Percentiles rank a stretch among this genome's conserved stretches.
phyloP scores from a whole-genome alignment of 2,329 filamentous ascomycete genomes.

The Pseudogymnoascus sp. region DNA sequence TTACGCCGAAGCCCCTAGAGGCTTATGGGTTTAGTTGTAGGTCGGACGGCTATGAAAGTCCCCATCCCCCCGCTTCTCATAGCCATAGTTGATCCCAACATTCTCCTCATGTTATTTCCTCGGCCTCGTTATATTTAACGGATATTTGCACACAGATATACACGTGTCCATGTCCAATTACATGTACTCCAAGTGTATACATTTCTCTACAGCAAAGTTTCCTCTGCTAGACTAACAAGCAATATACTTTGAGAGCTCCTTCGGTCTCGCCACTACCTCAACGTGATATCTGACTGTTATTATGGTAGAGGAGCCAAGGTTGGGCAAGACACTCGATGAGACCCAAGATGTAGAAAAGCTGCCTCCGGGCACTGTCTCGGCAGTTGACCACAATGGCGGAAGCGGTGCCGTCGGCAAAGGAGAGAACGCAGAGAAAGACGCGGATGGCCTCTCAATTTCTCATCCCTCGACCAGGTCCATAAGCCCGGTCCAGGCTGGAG shows the following conservation, averaged over 20 bases:
- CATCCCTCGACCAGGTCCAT: constrained; percentile 17
- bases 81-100: not conserved
- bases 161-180: not conserved
- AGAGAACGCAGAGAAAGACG: constrained; percentile 11
- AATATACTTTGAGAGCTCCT: not conserved
- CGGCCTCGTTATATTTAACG: not conserved
- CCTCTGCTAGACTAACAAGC: not conserved
- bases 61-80: not conserved
- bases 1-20: not conserved
- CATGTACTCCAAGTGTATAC: not conserved
- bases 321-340: not conserved
- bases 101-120: constrained; percentile 5
- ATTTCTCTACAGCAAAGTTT: not conserved
- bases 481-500: constrained; percentile 12
- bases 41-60: not conserved
- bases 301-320: not conserved
- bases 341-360: not conserved
- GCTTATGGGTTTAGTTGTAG: constrained; percentile 6
- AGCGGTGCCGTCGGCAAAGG: not conserved
- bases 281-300: not conserved
- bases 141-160: not conserved
- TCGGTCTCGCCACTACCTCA: not conserved
- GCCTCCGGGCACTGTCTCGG: not conserved
- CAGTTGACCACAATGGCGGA: not conserved
- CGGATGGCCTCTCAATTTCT: constrained; percentile 15